Evolutionary conservation across 2,329 filamentous ascomycete species (phyloP).

Genomic region (Microcyclospora tardicrescens): DNA sequence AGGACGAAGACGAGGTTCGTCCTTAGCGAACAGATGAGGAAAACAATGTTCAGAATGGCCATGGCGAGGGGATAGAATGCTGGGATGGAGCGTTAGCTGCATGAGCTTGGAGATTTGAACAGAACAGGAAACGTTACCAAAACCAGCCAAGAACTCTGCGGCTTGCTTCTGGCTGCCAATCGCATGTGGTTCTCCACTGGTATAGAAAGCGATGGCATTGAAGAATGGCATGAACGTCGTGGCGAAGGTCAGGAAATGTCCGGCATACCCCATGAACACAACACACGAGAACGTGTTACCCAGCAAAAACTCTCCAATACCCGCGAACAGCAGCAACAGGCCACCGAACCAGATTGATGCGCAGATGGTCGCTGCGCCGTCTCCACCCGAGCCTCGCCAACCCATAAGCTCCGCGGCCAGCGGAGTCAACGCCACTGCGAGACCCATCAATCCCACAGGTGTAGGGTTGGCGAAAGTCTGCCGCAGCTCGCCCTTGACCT

Average conservation of each 20-base stretch:
- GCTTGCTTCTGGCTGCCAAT: too few species aligned
- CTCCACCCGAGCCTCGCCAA: not conserved
- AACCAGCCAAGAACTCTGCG: not conserved
- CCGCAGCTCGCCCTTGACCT: conserved; percentile 9
- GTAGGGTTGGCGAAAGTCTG: conserved; percentile 13
- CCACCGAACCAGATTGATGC: conserved; percentile 3
- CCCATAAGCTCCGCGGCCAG: not conserved
- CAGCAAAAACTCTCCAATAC: conserved; percentile 7
- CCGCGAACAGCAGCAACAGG: conserved; percentile 4
- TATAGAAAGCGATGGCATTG: conserved; percentile 3
- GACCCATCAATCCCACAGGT: conserved; percentile 1
- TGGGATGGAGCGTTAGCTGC: not conserved
- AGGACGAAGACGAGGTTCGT: conserved; percentile 12
- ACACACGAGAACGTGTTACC: conserved; percentile 5
- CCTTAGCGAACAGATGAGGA: conserved; percentile 9
- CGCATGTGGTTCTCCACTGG: not conserved
- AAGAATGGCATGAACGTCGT: conserved; percentile 1
- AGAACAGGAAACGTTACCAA: conserved; percentile 1
- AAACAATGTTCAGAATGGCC: conserved; percentile 9
- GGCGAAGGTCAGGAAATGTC: conserved; percentile 1
- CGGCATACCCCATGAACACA: conserved; percentile 4
- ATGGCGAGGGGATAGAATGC: conserved; percentile 3
- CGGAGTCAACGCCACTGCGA: not conserved
- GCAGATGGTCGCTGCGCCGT: not conserved
- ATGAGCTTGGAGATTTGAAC: conserved; percentile 1